Base-by-base conservation (phyloP, 108 stramenopile genomes). In the Fistulifera pelliculosa region DNA sequence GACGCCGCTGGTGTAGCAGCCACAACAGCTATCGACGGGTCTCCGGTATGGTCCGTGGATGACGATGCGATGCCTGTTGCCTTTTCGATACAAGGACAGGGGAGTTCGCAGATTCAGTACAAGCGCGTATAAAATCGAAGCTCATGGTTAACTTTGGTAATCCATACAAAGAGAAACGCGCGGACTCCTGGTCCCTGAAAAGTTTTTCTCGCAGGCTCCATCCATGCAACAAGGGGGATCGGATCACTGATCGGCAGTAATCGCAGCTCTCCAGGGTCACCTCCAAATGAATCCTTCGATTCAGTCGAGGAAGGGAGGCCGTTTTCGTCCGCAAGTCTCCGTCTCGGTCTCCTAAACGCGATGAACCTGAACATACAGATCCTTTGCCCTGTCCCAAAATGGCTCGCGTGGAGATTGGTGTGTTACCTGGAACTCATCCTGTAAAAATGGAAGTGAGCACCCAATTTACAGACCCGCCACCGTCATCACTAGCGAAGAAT, bases 121-220 rank as follows among this genome's bases (percentile, higher is more conserved):
- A 88, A 61, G 66, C 76, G 1, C 65, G 87, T 25, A 56, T 74
- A 6, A 44, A 65, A 48, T 66, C 87, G 27, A 71, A 81, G 0
- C 53, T 82, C 2, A 62, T 68, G 54, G 79, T 88, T 24, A 80
- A 84, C 54, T 88, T 84, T 65, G 87, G 83, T 27, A 88, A 88
- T 64, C 83, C 87, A 16, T 88, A 75, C 56, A 76, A 70, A 28
- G 87, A 84, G 21, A 80, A 77, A 61, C 54, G 86, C 31, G 83
- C 83, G 14, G 74, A 76, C 26, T 80, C 80, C 35, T 84, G 14
- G 71, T 84, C 38, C 87, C 87, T 38, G 75, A 72, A 21, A 61
- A 67, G 13, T 88, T 49, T 56, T 45, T 51, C 3, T 65, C 38
- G 24, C 87, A 88, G 58, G 58, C 79, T 13, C 87, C 85, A 35